Evolutionary conservation across 2,329 filamentous ascomycete species (phyloP).

Genomic region (Pseudocercospora vitis): DNA sequence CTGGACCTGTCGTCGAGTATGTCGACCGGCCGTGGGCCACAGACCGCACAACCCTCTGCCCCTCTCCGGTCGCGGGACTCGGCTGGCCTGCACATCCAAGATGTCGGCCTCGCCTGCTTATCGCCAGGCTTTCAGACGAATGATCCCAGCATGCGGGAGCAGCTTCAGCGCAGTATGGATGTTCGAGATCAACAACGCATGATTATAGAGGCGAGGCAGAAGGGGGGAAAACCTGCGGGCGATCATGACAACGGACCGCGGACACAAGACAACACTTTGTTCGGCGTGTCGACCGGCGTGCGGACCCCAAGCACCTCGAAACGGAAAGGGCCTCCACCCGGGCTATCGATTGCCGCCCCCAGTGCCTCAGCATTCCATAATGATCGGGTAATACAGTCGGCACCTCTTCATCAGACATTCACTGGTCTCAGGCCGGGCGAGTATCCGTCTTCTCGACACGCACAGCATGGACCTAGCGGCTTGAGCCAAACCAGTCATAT

Average conservation of each 20-base stretch:
- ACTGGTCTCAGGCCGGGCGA: conserved; percentile 77
- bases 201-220: conserved; percentile 91
- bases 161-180: conserved; percentile 88
- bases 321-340: conserved; percentile 77
- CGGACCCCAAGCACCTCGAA: conserved; percentile 74
- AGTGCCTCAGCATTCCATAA: conserved; percentile 88
- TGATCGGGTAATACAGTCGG: conserved; percentile 95
- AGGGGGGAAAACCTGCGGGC: conserved; percentile 66
- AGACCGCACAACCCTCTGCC: conserved; percentile 60
- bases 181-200: conserved; percentile 91
- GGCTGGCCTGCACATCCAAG: conserved; percentile 75
- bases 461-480: conserved; percentile 76
- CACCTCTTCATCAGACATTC: conserved; percentile 90
- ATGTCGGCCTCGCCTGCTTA: conserved; percentile 89
- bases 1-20: conserved; percentile 68
- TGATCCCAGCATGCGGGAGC: conserved; percentile 93
- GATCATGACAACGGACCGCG: conserved; percentile 35
- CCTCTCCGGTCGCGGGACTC: conserved; percentile 74
- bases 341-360: conserved; percentile 91
- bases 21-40: conserved; percentile 43
- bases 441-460: conserved; percentile 38
- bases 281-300: conserved; percentile 41
- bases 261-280: conserved; percentile 44
- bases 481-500: conserved; percentile 84
- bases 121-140: conserved; percentile 96